Evolutionary conservation across 306 rosid species (phyloP).

Genomic region (Gastrolobium bilobum): DNA sequence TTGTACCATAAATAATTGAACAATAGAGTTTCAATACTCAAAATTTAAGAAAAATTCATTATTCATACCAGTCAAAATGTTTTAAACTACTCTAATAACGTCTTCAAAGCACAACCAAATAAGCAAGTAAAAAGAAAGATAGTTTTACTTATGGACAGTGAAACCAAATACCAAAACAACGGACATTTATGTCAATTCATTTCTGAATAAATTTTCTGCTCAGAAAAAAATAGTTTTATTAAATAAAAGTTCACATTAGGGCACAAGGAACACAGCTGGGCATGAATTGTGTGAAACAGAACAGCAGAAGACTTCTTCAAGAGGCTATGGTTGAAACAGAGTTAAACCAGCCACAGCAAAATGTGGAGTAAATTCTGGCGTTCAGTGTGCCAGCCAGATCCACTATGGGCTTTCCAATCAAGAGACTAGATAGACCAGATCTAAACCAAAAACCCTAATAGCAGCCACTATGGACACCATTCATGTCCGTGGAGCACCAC

Average conservation of each 20-base stretch:
- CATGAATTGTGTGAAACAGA: neutral
- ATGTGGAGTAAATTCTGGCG: neutral
- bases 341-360: neutral
- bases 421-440: neutral
- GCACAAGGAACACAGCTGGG: neutral
- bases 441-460: slow-evolving; percentile 3
- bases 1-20: neutral
- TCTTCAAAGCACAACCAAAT: neutral
- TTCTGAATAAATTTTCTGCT: neutral
- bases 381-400: neutral
- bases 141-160: neutral
- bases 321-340: neutral
- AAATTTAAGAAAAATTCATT: neutral
- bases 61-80: neutral
- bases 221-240: neutral
- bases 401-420: neutral
- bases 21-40: neutral
- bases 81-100: neutral
- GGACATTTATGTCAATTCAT: neutral
- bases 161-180: neutral
- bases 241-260: neutral
- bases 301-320: neutral
- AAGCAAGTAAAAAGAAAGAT: neutral
- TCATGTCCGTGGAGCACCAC: neutral
- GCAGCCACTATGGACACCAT: neutral